phyloP scores from a whole-genome alignment of 176 grass and related monocot genomes.

The Pharus latifolius region DNA sequence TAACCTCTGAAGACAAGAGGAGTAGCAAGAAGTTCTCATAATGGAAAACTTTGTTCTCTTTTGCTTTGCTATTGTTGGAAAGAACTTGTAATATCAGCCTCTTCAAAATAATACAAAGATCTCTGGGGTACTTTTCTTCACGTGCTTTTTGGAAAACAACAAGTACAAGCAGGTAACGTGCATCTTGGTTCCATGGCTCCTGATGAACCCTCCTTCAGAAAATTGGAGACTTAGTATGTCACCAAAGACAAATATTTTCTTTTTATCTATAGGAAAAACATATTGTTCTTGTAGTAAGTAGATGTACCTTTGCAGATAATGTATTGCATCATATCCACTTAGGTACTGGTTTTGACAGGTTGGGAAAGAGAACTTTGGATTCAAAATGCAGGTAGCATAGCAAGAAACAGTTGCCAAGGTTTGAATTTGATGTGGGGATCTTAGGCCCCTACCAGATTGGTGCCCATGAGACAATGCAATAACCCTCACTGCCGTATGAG shows the following conservation, averaged over 20 bases:
- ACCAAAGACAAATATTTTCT: background rate
- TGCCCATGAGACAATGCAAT: constrained; percentile 36
- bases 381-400: constrained; percentile 46
- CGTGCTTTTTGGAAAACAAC: constrained; percentile 67
- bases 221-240: background rate
- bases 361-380: constrained; percentile 75
- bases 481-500: constrained; percentile 70
- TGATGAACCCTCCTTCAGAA: constrained; percentile 65
- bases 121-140: constrained; percentile 73
- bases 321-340: constrained; percentile 30
- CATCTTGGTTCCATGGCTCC: constrained; percentile 81
- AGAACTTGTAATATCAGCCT: constrained; percentile 52
- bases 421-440: constrained; percentile 61
- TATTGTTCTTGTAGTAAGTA: background rate
- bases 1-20: constrained; percentile 73
- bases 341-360: constrained; percentile 52
- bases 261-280: background rate
- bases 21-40: constrained; percentile 49
- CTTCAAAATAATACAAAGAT: constrained; percentile 48
- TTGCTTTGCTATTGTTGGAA: constrained; percentile 24
- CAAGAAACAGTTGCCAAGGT: constrained; percentile 68
- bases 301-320: constrained; percentile 64
- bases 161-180: constrained; percentile 71
- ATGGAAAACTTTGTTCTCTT: constrained; percentile 26
- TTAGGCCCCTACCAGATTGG: constrained; percentile 34